Base-by-base conservation (phyloP, 1,284 basidiomycete species). In the Leccinum pachyderme region DNA sequence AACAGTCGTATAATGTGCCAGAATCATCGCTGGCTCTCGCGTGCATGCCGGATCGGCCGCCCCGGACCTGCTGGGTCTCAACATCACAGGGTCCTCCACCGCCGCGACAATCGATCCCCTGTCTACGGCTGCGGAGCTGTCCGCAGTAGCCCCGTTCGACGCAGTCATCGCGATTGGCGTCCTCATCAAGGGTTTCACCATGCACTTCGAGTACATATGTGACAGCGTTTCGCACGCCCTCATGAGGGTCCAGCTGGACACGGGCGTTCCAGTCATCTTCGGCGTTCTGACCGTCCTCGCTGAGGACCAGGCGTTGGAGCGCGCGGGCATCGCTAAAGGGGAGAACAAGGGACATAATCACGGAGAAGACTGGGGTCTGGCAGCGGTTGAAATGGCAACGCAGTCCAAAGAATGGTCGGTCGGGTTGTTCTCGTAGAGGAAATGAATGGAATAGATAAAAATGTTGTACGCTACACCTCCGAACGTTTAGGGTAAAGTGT, bases 181-280 rank as follows among this genome's bases (percentile, higher is more conserved):
- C 46, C 86, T 99, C 69, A 98, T 99, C 82, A 99, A 99, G 75
- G 96, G 95, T 55, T 81, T 85, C 4, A 97, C 95, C 13, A 96
- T 96, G 93, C 95, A 98, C 76, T 98, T 97, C 71, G 95, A 98
- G 74, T 99, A 99, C 79, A 99, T 99, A 72, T 93, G 86, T 70
- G 95, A 98, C 64, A 83, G 87, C 54, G 93, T 97, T 57, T 88
- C 92, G 45, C 89, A 96, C 65, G 95, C 89, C 37, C 79, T 99
- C 63, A 99, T 98, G 96, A 84, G 85, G 61, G 83, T 98, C 27
- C 93, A 95, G 70, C 78, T 98, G 63, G 95, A 99, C 72, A 88
- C 89, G 2, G 92, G 93, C 22, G 84, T 91, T n/a, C 96, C 96
- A 0, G 93, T 99, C 65, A 90, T 99, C 61, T 96, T 98, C 71